Conservation (phyloP, 2,329 filamentous ascomycete genomes). For the Teratosphaeria nubilosa region DNA sequence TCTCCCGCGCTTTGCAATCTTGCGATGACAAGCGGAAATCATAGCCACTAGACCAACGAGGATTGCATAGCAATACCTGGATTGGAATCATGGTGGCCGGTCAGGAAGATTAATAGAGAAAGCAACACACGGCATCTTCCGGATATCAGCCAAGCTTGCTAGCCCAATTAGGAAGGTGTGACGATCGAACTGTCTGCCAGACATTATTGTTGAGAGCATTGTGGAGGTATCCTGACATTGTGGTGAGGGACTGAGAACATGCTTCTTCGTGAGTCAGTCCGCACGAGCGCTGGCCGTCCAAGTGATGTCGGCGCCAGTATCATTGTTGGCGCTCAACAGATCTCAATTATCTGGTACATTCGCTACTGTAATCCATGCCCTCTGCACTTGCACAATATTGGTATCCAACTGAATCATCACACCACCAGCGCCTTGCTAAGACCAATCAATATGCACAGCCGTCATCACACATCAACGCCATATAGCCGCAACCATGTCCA, state of each 20-base stretch:
- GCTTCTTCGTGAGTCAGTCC: too few relatives aligned
- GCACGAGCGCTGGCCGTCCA: too few relatives aligned
- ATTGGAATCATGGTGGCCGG: too few relatives aligned
- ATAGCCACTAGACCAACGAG: conserved; percentile 26
- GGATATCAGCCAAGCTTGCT: too few relatives aligned
- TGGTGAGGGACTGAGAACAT: too few relatives aligned
- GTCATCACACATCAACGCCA: background rate
- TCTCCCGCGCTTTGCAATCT: background rate
- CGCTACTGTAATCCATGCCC: background rate
- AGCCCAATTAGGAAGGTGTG: too few relatives aligned
- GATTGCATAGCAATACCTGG: background rate
- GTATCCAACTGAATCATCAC: background rate
- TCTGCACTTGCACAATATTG: background rate
- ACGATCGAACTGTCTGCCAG: too few relatives aligned
- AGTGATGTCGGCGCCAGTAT: too few relatives aligned
- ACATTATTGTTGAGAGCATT: too few relatives aligned
- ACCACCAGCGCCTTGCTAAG: conserved; percentile 8
- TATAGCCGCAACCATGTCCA: background rate
- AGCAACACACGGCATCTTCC: background rate
- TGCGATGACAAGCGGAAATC: conserved; percentile 27
- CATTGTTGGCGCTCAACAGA: too few relatives aligned
- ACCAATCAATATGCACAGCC: background rate
- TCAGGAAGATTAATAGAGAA: too few relatives aligned
- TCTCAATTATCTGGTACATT: background rate
- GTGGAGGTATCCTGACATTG: too few relatives aligned